Conservation (phyloP, 1,284 basidiomycete species). For the Inonotus hispidus region DNA sequence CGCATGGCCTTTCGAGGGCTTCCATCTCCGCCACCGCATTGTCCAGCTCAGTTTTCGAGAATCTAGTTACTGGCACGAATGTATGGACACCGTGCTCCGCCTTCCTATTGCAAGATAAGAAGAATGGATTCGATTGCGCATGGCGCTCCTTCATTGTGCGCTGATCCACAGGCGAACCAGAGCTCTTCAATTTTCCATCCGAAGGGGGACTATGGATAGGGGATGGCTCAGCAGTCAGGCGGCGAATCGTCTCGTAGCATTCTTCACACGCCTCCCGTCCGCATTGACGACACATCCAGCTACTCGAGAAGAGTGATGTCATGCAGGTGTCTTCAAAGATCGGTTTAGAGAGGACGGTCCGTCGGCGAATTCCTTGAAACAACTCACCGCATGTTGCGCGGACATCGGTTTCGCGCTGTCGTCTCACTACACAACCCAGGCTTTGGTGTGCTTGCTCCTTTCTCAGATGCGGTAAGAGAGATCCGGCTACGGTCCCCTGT, state of each 20-base stretch:
- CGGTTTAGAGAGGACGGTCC: constrained; percentile 3
- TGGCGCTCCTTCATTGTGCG: constrained; percentile 54
- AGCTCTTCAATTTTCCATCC: constrained; percentile 30
- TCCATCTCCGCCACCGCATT: constrained; percentile 66
- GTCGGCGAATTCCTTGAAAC: background rate
- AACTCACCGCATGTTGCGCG: constrained; percentile 78
- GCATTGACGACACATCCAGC: constrained; percentile 86
- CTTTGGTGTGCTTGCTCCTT: constrained; percentile 66
- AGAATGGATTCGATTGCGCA: constrained; percentile 63
- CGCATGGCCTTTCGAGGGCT: constrained; percentile 49
- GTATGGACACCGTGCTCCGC: constrained; percentile 62
- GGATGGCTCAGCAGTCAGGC: constrained; percentile 50
- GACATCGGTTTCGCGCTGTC: constrained; percentile 72
- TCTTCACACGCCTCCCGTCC: constrained; percentile 86
- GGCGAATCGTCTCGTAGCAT: constrained; percentile 70
- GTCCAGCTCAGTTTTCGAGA: constrained; percentile 60
- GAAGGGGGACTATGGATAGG: constrained; percentile 34
- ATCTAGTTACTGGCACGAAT: constrained; percentile 78
- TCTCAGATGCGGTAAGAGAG: constrained; percentile 63
- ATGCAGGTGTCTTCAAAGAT: constrained; percentile 74
- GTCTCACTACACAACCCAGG: constrained; percentile 56
- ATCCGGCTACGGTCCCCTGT: constrained; percentile 61
- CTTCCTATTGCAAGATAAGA: constrained; percentile 62
- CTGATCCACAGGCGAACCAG: constrained; percentile 30
- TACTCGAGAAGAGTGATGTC: constrained; percentile 85